These are phyloP conservation scores for Extremus antarcticus DNA, from an alignment of 495 filamentous ascomycete genomes.

Conservation along the genomic window DNA sequence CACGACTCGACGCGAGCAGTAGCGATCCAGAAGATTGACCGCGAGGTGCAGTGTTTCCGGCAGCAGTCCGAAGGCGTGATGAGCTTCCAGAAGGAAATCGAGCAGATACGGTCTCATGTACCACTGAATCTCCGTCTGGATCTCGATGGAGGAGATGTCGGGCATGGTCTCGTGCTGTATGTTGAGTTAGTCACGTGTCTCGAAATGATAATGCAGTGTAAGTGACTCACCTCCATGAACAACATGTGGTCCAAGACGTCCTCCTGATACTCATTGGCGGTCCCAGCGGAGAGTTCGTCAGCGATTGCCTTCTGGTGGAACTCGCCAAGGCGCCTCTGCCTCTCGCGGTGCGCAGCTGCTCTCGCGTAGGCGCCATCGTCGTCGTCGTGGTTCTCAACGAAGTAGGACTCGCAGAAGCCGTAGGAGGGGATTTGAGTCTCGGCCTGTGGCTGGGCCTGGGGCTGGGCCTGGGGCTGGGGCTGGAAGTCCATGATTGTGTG, in stretches of 20 bases:
- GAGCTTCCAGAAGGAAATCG: slow-evolving; percentile 96
- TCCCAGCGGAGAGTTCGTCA: slow-evolving; percentile 71
- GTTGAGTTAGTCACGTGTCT: slow-evolving; percentile 26
- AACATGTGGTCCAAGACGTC: slow-evolving; percentile 89
- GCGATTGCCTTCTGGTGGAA: slow-evolving; percentile 74
- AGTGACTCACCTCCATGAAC: slow-evolving; percentile 80
- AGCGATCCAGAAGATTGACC: slow-evolving; percentile 91
- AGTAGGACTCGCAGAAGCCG: slow-evolving; percentile 61
- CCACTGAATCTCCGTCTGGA: slow-evolving; percentile 98
- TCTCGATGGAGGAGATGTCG: slow-evolving; percentile 94
- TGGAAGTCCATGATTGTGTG: slow-evolving; percentile 58
- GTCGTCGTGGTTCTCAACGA: slow-evolving; percentile 61
- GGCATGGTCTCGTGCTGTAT: slow-evolving; percentile 76
- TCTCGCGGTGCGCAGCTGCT: slow-evolving; percentile 46
- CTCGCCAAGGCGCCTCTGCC: slow-evolving; percentile 59
- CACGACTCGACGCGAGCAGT: slow-evolving; percentile 96
- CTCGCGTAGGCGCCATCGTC: slow-evolving; percentile 44
- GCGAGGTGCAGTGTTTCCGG: slow-evolving; percentile 92
- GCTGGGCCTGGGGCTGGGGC: slow-evolving; percentile 31
- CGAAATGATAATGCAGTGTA: too few relatives aligned
- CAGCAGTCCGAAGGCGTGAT: slow-evolving; percentile 83
- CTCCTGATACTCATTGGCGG: slow-evolving; percentile 80
- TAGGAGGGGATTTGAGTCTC: slow-evolving; percentile 20
- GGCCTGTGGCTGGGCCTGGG: slow-evolving; percentile 31
- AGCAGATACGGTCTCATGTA: slow-evolving; percentile 98